Base-by-base conservation (phyloP, 2,329 filamentous ascomycete genomes). In the Scedosporium boydii region DNA sequence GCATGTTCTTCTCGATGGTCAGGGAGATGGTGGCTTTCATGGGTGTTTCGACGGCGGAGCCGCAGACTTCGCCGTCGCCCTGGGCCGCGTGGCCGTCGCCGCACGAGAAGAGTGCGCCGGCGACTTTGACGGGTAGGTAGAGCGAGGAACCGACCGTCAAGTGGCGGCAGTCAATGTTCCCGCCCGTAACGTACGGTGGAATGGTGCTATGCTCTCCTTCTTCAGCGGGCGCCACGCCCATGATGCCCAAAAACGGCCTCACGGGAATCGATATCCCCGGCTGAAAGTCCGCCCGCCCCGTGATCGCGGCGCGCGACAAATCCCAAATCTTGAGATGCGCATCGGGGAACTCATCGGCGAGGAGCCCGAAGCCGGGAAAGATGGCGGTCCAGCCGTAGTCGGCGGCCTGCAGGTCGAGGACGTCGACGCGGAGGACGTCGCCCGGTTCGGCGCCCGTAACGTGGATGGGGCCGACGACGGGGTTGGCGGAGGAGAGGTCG, bases 71-170 rank as follows among this genome's bases (percentile, higher is more conserved):
- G 3, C 81, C 81, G 64, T 82, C 79, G 3, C 81, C 80, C 66
- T 83, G 80, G 0, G 79, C 80, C 3, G 79, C 80, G 68, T 83
- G 81, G 0, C 80, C 80, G 66, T 84, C 80, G 42, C 80, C 80
- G 64, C 79, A 81, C 67, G 78, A 81, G 68, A 83, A 82, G 12
- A 82, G 70, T 0, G 79, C 81, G 0, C 81, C 81, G 2, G 74
- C 66, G 0, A 77, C 76, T 66, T 80, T 75, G 12, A 82, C 76
- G 14, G 80, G 80, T 1, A 83, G 72, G 67, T 77, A 82, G 21
- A 83, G 71, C 4, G 70, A 74, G 0, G 78, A 74, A 0, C 81
- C 81, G 3, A 73, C 70, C 4, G 75, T 77, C 38, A 82, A 67
- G 64, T 82, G 76, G 51, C 77, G 77, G 64, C 80, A 82, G 68